Conservation (phyloP, 306 rosid species). For the Casuarina equisetifolia region DNA sequence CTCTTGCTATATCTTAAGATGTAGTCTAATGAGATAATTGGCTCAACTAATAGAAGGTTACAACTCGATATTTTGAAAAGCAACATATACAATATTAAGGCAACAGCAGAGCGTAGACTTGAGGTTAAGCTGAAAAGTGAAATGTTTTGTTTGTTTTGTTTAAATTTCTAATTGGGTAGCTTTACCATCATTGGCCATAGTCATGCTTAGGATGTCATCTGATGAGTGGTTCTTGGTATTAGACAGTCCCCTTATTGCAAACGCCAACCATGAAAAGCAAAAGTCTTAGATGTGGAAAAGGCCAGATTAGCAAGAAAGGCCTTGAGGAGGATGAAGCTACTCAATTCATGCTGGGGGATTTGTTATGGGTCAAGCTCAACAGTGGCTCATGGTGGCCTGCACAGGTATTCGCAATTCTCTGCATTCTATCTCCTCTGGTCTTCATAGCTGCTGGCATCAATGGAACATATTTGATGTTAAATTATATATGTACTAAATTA, state of each 20-base stretch:
- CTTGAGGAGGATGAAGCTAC: constrained; percentile 23
- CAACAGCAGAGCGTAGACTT: not conserved
- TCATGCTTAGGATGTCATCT: not conserved
- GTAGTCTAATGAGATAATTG: not conserved
- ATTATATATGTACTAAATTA: constrained; percentile 4
- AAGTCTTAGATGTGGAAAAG: constrained; percentile 13
- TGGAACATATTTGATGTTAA: constrained; percentile 3
- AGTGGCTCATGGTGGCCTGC: constrained; percentile 75
- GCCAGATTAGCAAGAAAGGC: constrained; percentile 20
- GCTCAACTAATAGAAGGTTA: not conserved
- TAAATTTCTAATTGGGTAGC: not conserved
- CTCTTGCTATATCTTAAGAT: not conserved
- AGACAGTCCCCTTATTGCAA: not conserved
- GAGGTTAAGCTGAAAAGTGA: not conserved
- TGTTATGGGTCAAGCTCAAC: constrained; percentile 42
- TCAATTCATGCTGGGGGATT: constrained; percentile 42
- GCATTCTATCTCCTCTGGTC: not conserved
- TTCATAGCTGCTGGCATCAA: not conserved
- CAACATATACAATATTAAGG: not conserved
- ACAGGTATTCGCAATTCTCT: constrained; percentile 43
- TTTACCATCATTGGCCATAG: not conserved
- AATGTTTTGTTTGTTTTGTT: not conserved
- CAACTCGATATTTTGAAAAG: not conserved
- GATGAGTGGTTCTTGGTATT: constrained; percentile 4
- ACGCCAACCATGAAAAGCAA: constrained; percentile 20